Base-by-base conservation (phyloP, 768 basidiomycete genomes). In the Suillus subalutaceus region DNA sequence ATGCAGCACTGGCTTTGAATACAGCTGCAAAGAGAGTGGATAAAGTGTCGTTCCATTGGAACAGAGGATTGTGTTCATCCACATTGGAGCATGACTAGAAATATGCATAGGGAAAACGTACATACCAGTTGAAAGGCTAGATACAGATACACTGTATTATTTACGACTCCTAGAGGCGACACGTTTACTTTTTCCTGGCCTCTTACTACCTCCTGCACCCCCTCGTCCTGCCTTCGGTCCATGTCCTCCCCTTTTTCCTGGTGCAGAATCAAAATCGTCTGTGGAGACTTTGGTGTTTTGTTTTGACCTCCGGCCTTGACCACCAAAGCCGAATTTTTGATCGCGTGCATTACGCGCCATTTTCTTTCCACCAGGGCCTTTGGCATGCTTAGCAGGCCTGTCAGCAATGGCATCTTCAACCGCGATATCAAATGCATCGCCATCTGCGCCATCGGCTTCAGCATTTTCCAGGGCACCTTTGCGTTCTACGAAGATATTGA, bases 341-440 rank as follows among this genome's bases (percentile, higher is more conserved):
- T 97, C 89, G 50, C 94, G 86, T 16, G 81, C 83, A 32, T 82
- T 75, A 20, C 93, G 87, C 55, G 86, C 81, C 67, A 91, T 70
- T 78, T 77, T 74, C 41, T 72, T 69, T 26, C 75, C 79, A 52
- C 69, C 68, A 38, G 62, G 70, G 43, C 65, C 44, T 66, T 73
- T 80, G 58, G 79, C 74, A n/a, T 85, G 85, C 64, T 91, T 90
- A 6, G 82, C 73, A 13, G 91, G 90, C 16, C 86, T 86, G 70
- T 91, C 89, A 37, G 89, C 78, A 71, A 96, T 88, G 12, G 94
- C 94, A 66, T 97, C 93, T 75, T 99, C 95, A 43, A 97, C 88
- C 0, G 92, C 91, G 66, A 98, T 85, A 72, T 96, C 95, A 73
- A 97, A 97, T 37, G 87, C 90, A 6, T 83, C 85, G 63, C 76